Percentiles rank a stretch among this genome's conserved stretches.
Evolutionary conservation across 495 filamentous ascomycete genomes (phyloP).

Genomic region (Hypoxylon intermedium): DNA sequence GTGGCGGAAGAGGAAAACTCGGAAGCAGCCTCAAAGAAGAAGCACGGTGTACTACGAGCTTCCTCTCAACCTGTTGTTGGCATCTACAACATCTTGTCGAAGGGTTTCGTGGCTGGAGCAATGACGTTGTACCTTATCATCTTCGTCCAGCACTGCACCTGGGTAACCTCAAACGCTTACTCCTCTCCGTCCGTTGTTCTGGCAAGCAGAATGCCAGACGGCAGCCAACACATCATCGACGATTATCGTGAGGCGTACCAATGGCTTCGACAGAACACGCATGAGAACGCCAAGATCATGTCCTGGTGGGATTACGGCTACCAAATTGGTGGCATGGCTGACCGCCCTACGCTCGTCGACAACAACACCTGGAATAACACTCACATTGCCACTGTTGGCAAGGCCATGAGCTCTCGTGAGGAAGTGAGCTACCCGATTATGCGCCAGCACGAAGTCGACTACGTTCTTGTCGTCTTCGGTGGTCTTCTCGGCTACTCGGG

Average conservation of each 20-base stretch:
- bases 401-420: constrained; percentile 97
- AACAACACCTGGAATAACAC: constrained; percentile 99
- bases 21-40: constrained; percentile 58
- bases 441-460: constrained; percentile 97
- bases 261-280: constrained; percentile 98
- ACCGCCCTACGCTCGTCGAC: constrained; percentile 95
- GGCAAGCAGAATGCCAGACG: constrained; percentile 90
- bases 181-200: constrained; percentile 97
- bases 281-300: constrained; percentile 96
- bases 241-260: constrained; percentile 99
- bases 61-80: constrained; percentile 78
- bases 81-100: constrained; percentile 82
- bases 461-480: constrained; percentile 96
- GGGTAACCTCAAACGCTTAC: constrained; percentile 99
- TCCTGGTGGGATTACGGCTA: constrained; percentile 99
- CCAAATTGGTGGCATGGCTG: constrained; percentile 99
- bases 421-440: constrained; percentile 99
- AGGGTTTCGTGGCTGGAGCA: constrained; percentile 71
- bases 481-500: constrained; percentile 97
- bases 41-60: constrained; percentile 67
- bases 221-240: constrained; percentile 97
- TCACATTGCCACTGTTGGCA: constrained; percentile 98
- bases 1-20: constrained; percentile 57
- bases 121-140: constrained; percentile 83
- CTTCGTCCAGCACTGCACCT: constrained; percentile 97